phyloP scores from a whole-genome alignment of 2,329 filamentous ascomycete species.

The Colletotrichum coccodes region DNA sequence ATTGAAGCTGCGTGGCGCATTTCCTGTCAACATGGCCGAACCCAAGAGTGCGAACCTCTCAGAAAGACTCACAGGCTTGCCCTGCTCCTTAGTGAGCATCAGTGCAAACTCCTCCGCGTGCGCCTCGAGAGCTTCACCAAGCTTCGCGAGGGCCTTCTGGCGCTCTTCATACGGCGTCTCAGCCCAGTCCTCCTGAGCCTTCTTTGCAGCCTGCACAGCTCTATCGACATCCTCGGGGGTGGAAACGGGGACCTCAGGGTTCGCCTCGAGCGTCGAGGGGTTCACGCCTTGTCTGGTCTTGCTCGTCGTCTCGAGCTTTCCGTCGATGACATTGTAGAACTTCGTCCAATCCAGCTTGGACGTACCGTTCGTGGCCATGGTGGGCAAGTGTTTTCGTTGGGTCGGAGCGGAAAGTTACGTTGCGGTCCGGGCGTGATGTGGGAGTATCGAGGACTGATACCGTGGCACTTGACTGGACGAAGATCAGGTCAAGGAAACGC shows the following conservation, averaged over 20 bases:
- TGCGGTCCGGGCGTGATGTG: neutral
- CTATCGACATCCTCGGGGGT: slow-evolving; percentile 59
- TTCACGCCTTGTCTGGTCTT: slow-evolving; percentile 60
- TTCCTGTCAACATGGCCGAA: neutral
- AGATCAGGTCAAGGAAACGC: neutral
- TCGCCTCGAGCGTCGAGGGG: slow-evolving; percentile 58
- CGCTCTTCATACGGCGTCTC: slow-evolving; percentile 45
- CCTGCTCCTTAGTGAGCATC: slow-evolving; percentile 36
- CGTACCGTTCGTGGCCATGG: slow-evolving; percentile 23
- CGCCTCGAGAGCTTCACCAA: slow-evolving; percentile 33
- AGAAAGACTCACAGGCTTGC: slow-evolving; percentile 34
- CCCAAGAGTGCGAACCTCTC: neutral
- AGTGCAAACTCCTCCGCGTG: slow-evolving; percentile 24
- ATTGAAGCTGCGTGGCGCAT: slow-evolving; percentile 1
- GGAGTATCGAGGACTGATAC: slow-evolving; percentile 4
- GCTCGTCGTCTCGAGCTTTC: slow-evolving; percentile 53
- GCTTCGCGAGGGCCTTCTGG: slow-evolving; percentile 35
- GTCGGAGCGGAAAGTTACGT: slow-evolving; percentile 10
- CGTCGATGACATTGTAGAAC: slow-evolving; percentile 64
- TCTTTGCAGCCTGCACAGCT: slow-evolving; percentile 59
- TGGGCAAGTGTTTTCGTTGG: slow-evolving; percentile 1
- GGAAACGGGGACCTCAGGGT: slow-evolving; percentile 60
- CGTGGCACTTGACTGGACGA: neutral
- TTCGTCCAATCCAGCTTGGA: slow-evolving; percentile 40
- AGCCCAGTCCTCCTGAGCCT: slow-evolving; percentile 53